phyloP scores from a whole-genome alignment of 2,329 filamentous ascomycete genomes.

The Monosporascus sp. region DNA sequence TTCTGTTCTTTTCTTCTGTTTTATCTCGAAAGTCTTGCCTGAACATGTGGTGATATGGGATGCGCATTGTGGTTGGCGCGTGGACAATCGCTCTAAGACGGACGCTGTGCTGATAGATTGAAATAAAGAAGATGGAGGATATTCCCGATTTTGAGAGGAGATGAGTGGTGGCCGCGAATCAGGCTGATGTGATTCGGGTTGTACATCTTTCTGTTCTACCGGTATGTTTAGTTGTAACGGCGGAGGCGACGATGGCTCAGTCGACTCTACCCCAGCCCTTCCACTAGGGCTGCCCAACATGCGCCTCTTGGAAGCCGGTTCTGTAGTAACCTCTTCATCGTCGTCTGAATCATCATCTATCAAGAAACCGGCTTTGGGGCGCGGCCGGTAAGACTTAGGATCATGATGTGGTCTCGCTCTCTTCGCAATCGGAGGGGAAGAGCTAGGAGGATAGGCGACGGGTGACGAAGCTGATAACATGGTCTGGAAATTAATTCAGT shows the following conservation, averaged over 20 bases:
- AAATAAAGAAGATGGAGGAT: slow-evolving; percentile 17
- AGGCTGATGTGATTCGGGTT: neutral
- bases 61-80: slow-evolving; percentile 13
- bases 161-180: slow-evolving; percentile 2
- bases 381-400: slow-evolving; percentile 25
- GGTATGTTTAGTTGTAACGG: slow-evolving; percentile 6
- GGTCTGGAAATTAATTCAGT: slow-evolving; percentile 15
- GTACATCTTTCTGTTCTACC: slow-evolving; percentile 1
- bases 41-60: slow-evolving; percentile 49
- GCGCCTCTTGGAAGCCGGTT: slow-evolving; percentile 37
- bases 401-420: slow-evolving; percentile 29
- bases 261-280: slow-evolving; percentile 9
- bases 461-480: slow-evolving; percentile 61
- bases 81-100: slow-evolving; percentile 16
- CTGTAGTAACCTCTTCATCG: slow-evolving; percentile 20
- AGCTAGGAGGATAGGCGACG: slow-evolving; percentile 48
- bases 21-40: slow-evolving; percentile 52
- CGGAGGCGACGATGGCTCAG: slow-evolving; percentile 21
- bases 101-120: slow-evolving; percentile 12
- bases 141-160: slow-evolving; percentile 1
- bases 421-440: slow-evolving; percentile 33
- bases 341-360: slow-evolving; percentile 37
- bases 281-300: slow-evolving; percentile 33
- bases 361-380: slow-evolving; percentile 38
- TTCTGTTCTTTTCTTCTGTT: slow-evolving; percentile 43